phyloP scores from a whole-genome alignment of 1,139 yeast species.

The Kodamaea sp. region DNA sequence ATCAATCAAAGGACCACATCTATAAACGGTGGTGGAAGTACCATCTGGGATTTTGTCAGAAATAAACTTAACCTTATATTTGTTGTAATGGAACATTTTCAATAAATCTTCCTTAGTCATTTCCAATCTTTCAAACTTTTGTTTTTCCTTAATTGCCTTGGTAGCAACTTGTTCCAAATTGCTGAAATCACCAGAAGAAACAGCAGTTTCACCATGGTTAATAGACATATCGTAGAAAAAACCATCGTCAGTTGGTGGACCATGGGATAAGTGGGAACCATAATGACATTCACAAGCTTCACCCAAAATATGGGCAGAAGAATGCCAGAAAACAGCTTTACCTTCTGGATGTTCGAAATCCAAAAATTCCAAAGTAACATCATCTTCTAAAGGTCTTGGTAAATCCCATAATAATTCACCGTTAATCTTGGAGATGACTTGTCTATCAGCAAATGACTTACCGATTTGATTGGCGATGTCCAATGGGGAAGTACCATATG shows the following conservation, averaged over 20 bases:
- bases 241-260: constrained; percentile 98
- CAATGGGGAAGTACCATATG: constrained; percentile 90
- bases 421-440: constrained; percentile 86
- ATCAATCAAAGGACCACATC: constrained; percentile 97
- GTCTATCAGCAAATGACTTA: constrained; percentile 76
- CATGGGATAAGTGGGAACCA: constrained; percentile 83
- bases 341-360: constrained; percentile 80
- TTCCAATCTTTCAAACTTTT: constrained; percentile 90
- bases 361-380: constrained; percentile 63
- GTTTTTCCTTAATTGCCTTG: constrained; percentile 92
- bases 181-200: constrained; percentile 78
- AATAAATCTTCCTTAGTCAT: constrained; percentile 88
- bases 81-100: constrained; percentile 92
- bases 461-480: constrained; percentile 83
- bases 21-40: constrained; percentile 91
- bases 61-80: constrained; percentile 88
- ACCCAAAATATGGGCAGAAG: constrained; percentile 97
- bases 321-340: constrained; percentile 96
- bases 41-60: constrained; percentile 92
- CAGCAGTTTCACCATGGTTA: constrained; percentile 68
- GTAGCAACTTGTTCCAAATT: constrained; percentile 85
- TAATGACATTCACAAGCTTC: constrained; percentile 96
- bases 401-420: constrained; percentile 87
- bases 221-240: constrained; percentile 96
- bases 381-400: constrained; percentile 86